A percentile compares a stretch with the other conserved stretches of the same genome.
These are phyloP conservation scores for Podaxis carcinomalis DNA, from an alignment of 768 basidiomycete genomes.

Conservation along the genomic window DNA sequence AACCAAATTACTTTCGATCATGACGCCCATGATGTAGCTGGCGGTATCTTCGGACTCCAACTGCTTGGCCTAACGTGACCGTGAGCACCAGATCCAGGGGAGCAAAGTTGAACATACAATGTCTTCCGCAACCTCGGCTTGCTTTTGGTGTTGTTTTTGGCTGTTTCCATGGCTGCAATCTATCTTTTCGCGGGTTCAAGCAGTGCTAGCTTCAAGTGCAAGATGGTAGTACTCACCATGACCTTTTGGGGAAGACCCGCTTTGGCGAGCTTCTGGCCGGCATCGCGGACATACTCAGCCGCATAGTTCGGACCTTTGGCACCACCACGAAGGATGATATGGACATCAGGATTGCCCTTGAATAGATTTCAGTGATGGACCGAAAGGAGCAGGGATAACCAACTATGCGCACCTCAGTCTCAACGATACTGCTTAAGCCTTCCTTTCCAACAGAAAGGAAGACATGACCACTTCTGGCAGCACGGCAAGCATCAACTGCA, in stretches of 20 bases:
- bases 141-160: slow-evolving; percentile 85
- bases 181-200: slow-evolving; percentile 45
- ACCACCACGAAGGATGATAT: slow-evolving; percentile 93
- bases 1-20: slow-evolving; percentile 91
- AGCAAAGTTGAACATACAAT: slow-evolving; percentile 53
- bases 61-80: slow-evolving; percentile 55
- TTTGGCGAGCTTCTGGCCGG: slow-evolving; percentile 71
- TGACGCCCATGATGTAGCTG: slow-evolving; percentile 80
- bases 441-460: slow-evolving; percentile 98
- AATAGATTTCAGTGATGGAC: slow-evolving; percentile 1
- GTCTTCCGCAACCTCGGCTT: slow-evolving; percentile 85
- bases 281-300: slow-evolving; percentile 74
- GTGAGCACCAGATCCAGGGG: slow-evolving; percentile 13
- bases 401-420: slow-evolving; percentile 65
- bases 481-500: slow-evolving; percentile 93
- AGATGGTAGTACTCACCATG: slow-evolving; percentile 56
- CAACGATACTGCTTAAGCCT: slow-evolving; percentile 90
- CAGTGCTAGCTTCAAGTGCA: neutral
- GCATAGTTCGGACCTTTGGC: slow-evolving; percentile 86
- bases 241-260: slow-evolving; percentile 75
- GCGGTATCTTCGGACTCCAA: slow-evolving; percentile 70
- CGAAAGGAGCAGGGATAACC: neutral
- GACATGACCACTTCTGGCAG: slow-evolving; percentile 86
- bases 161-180: slow-evolving; percentile 98
- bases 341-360: slow-evolving; percentile 87